Conservation (phyloP, 306 rosid genomes). For the Cucurbita maxima region DNA sequence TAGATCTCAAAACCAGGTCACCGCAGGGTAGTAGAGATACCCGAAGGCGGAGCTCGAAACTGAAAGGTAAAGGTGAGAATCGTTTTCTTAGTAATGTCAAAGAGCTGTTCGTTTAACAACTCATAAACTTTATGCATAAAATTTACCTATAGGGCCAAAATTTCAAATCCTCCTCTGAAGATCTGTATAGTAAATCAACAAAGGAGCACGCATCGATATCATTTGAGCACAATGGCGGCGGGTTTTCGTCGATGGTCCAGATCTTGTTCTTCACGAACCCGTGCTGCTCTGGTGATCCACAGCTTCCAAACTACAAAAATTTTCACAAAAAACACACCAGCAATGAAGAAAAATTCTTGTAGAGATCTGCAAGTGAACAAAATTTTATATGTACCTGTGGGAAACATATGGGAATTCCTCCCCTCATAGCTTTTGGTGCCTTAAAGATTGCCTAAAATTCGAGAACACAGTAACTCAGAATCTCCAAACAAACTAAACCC, state of each 20-base stretch:
- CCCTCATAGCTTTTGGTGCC: slow-evolving; percentile 67
- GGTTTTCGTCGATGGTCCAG: slow-evolving; percentile 62
- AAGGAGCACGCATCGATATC: slow-evolving; percentile 47
- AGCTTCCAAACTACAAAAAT: slow-evolving; percentile 59
- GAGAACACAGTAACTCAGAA: neutral
- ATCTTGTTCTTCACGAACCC: slow-evolving; percentile 90
- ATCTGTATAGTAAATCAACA: slow-evolving; percentile 56
- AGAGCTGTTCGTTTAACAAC: neutral
- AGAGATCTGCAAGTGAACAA: neutral
- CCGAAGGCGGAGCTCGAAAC: slow-evolving; percentile 82
- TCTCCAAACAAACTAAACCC: neutral
- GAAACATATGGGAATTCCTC: slow-evolving; percentile 85
- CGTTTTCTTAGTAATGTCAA: slow-evolving; percentile 6
- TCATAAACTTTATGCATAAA: neutral
- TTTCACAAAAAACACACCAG: slow-evolving; percentile 5
- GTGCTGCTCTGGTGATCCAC: slow-evolving; percentile 67
- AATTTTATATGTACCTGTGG: slow-evolving; percentile 50
- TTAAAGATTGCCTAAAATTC: slow-evolving; percentile 44
- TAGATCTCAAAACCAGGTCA: slow-evolving; percentile 53
- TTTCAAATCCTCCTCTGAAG: slow-evolving; percentile 69
- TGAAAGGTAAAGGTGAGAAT: slow-evolving; percentile 13
- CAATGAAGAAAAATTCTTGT: neutral
- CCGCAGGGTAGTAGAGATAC: slow-evolving; percentile 51
- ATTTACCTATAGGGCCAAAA: slow-evolving; percentile 62
- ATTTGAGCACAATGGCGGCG: slow-evolving; percentile 39